These are phyloP conservation scores for Neurospora crassa DNA, from an alignment of 2,329 filamentous ascomycete genomes.

Conservation along the genomic window DNA sequence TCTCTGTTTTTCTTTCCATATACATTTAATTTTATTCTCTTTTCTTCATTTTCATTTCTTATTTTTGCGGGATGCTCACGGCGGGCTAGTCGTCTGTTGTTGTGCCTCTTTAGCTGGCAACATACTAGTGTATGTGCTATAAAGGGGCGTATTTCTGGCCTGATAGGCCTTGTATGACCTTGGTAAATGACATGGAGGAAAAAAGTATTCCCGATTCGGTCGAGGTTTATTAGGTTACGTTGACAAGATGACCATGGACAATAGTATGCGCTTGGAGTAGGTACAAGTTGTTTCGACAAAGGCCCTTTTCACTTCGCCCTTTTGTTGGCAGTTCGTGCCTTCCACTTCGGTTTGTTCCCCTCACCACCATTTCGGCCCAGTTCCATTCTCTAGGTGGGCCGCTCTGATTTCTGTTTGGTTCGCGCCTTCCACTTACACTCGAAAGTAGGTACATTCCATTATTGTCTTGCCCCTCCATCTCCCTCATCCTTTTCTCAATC, in stretches of 20 bases:
- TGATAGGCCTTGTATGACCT: background rate
- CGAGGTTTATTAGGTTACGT: background rate
- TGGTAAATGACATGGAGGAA: background rate
- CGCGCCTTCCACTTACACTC: too few relatives aligned
- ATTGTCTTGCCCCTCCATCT: background rate
- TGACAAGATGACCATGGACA: background rate
- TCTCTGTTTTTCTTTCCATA: too few relatives aligned
- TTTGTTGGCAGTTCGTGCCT: background rate
- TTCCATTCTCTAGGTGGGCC: too few relatives aligned
- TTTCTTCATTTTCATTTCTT: too few relatives aligned
- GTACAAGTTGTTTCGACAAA: background rate
- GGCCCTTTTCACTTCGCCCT: background rate
- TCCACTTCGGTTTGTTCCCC: background rate
- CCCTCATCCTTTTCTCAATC: background rate
- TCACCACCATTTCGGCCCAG: background rate
- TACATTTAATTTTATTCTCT: too few relatives aligned
- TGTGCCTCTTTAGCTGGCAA: background rate
- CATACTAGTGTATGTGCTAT: background rate
- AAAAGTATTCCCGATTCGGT: background rate
- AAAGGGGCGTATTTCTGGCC: background rate
- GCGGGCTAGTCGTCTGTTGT: background rate
- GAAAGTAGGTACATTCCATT: too few relatives aligned
- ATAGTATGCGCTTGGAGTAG: background rate
- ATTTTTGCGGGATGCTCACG: background rate
- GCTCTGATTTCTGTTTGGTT: too few relatives aligned